Conservation (phyloP, 495 filamentous ascomycete species). For the Penicillium manginii region DNA sequence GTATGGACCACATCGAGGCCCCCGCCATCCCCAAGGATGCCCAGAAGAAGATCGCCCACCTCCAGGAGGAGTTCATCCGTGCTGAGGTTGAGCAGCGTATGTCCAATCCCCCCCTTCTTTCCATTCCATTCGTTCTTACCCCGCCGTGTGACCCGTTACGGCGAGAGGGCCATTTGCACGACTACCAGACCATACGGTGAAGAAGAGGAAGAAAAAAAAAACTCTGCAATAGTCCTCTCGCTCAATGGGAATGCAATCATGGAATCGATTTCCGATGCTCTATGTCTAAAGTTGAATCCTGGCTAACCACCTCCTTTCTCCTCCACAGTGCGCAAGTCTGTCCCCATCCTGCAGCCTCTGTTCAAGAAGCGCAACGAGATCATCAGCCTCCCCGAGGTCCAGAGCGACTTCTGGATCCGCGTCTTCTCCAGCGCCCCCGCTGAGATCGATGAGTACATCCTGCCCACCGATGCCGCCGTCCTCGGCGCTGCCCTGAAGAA, state of each 20-base stretch:
- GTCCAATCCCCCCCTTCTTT: constrained; percentile 18
- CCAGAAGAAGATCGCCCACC: constrained; percentile 34
- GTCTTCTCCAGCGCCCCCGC: constrained; percentile 82
- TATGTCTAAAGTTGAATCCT: neutral
- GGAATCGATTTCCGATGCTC: constrained; percentile 3
- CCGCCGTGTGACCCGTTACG: neutral
- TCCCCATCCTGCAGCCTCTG: constrained; percentile 54
- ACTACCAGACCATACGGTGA: neutral
- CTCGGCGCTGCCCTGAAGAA: constrained; percentile 63
- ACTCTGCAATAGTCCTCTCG: neutral
- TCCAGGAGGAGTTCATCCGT: constrained; percentile 44
- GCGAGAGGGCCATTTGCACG: neutral
- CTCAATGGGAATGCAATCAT: neutral
- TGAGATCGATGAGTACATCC: constrained; percentile 84
- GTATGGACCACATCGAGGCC: constrained; percentile 38
- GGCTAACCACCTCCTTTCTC: constrained; percentile 15
- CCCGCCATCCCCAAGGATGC: constrained; percentile 37
- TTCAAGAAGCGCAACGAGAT: constrained; percentile 73
- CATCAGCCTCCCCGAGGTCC: constrained; percentile 60
- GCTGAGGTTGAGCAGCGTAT: constrained; percentile 48
- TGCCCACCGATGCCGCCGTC: constrained; percentile 70
- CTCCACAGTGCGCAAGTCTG: constrained; percentile 37
- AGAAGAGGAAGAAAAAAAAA: neutral
- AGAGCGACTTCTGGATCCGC: constrained; percentile 81
- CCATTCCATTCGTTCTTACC: constrained; percentile 1